Evolutionary conservation across 106 monocot genomes (phyloP).

Genomic region (Acorus gramineus): DNA sequence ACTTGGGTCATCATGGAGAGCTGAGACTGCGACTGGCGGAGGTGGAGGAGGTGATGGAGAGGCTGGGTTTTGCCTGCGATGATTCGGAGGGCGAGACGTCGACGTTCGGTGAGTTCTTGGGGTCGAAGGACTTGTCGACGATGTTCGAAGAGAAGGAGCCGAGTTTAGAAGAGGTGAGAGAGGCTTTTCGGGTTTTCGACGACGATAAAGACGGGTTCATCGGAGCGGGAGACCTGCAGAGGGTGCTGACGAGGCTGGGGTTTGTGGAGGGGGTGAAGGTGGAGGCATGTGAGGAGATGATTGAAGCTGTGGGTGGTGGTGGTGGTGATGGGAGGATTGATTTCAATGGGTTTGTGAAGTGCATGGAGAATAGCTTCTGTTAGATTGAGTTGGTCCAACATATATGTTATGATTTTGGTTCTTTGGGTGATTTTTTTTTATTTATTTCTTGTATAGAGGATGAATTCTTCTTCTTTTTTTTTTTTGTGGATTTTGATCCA

Average conservation of each 20-base stretch:
- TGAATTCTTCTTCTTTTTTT: no score
- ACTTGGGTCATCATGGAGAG: not conserved
- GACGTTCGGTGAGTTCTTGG: constrained; percentile 11
- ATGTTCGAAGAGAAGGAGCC: constrained; percentile 78
- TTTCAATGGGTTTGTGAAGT: constrained; percentile 40
- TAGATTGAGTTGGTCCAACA: no score
- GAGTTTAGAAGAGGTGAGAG: constrained; percentile 48
- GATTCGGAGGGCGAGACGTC: not conserved
- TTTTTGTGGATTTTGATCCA: no score
- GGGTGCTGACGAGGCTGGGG: constrained; percentile 44
- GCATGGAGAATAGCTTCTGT: constrained; percentile 29
- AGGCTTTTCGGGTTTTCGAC: constrained; percentile 66
- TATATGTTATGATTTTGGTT: no score
- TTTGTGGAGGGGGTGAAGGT: constrained; percentile 15
- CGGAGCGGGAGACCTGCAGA: constrained; percentile 44
- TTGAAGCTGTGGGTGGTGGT: constrained; percentile 19
- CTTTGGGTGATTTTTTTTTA: not conserved
- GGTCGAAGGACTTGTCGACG: constrained; percentile 15
- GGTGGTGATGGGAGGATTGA: constrained; percentile 40
- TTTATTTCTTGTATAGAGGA: not conserved
- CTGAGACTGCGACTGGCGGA: constrained; percentile 23
- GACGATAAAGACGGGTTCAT: constrained; percentile 58
- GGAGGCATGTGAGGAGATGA: constrained; percentile 45
- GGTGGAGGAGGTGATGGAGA: constrained; percentile 38
- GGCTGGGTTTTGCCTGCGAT: constrained; percentile 15